Percentiles rank a stretch among this genome's conserved stretches.
These are phyloP conservation scores for Fusarium palustre DNA, from an alignment of 2,329 filamentous ascomycete genomes.

Conservation along the genomic window DNA sequence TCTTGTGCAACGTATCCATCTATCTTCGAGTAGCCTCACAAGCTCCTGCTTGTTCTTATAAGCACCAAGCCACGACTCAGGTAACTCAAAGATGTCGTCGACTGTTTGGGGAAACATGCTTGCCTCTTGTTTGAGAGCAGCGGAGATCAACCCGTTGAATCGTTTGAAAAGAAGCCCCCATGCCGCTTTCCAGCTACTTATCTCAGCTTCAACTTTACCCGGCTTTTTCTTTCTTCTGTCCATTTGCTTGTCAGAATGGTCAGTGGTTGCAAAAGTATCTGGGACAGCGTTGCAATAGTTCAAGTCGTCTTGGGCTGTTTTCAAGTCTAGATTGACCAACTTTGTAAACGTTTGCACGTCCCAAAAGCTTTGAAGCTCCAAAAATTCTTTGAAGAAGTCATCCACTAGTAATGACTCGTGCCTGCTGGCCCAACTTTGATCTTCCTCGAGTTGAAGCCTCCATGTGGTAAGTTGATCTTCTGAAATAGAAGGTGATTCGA, in stretches of 20 bases:
- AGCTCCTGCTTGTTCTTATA: background rate
- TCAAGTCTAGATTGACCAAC: background rate
- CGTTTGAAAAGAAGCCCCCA: slow-evolving; percentile 7
- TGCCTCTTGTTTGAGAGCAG: background rate
- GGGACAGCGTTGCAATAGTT: background rate
- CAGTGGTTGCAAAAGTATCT: background rate
- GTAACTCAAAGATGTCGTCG: slow-evolving; percentile 6
- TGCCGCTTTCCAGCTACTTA: slow-evolving; percentile 3
- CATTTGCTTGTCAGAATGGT: background rate
- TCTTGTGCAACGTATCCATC: background rate
- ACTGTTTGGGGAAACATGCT: background rate
- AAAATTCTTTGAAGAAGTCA: background rate
- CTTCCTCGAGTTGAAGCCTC: slow-evolving; percentile 6
- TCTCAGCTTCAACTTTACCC: slow-evolving; percentile 1
- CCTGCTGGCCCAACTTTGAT: slow-evolving; percentile 5
- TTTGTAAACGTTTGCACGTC: background rate
- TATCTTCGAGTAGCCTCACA: background rate
- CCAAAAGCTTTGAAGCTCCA: slow-evolving; percentile 8
- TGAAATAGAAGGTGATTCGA: background rate
- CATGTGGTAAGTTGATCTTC: background rate
- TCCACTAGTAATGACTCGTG: slow-evolving; percentile 7
- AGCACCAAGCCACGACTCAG: slow-evolving; percentile 4
- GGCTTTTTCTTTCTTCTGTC: background rate
- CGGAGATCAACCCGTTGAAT: background rate
- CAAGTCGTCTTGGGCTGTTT: background rate